Base-by-base conservation (phyloP, 306 rosid genomes). In the Geum urbanum region DNA sequence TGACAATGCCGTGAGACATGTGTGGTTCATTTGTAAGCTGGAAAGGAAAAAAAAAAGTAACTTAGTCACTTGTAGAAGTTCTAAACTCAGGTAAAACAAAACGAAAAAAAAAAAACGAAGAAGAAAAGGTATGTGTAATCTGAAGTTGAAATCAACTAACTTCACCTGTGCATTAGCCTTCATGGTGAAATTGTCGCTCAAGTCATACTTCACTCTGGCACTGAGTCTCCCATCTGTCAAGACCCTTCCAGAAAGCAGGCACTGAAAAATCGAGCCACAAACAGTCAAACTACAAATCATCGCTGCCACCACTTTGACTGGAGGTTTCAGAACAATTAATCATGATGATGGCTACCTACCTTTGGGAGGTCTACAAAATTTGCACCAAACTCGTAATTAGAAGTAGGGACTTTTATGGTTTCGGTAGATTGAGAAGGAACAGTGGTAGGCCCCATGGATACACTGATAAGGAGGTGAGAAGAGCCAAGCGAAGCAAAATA, bases 1-100 rank as follows among this genome's bases (percentile, higher is more conserved):
- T 85, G 76, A 78, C 47, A 83, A 90, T 86, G 73, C 94, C 98
- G 74, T 92, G 96, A 13, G 98, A 92, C 98, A 88, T 88, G 16
- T 92, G 96, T 8, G 98, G 97, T 72, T 92, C 97, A 62, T 79
- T 86, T 24, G 96, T 81, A 66, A 92, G 90, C 98, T 92, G 94
- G n/a, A 66, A 74, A 69, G 1, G 27, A 0, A 69, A 59, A 37
- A 41, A 58, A 20, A n/a, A 20, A 72, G 62, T 20, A 4, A 71
- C 18, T 7, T 22, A 37, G 20, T 13, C 14, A 45, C 41, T 46
- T 65, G 6, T 55, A 65, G 8, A 46, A 27, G 32, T 66, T 24
- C 15, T 24, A 66, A 6, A 66, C 22, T 44, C 57, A 18, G 2
- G 14, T 1, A 45, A 12, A 14, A 47, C 5, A n/a, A 5, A 15